A percentile compares a stretch with the other conserved stretches of the same genome.
Evolutionary conservation across 805 yeast genomes (phyloP).

Genomic region (Kuraishia borneana): DNA sequence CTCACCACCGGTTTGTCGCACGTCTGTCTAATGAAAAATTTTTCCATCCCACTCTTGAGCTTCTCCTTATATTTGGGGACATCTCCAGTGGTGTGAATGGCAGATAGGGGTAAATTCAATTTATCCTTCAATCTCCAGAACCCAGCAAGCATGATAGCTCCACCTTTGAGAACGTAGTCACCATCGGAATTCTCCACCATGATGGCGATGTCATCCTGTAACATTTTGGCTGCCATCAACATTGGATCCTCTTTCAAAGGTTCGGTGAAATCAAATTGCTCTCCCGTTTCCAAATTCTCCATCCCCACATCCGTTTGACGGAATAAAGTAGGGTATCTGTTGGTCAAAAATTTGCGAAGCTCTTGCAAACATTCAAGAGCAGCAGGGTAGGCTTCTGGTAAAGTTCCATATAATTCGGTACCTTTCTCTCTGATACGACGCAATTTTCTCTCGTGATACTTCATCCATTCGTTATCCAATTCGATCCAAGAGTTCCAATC

Average conservation of each 20-base stretch:
- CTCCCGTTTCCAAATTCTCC: slow-evolving; percentile 42
- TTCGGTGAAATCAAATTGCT: slow-evolving; percentile 25
- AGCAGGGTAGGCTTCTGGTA: slow-evolving; percentile 38
- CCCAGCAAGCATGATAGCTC: slow-evolving; percentile 55
- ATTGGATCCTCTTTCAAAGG: slow-evolving; percentile 41
- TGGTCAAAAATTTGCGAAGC: slow-evolving; percentile 39
- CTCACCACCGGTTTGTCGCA: slow-evolving; percentile 57
- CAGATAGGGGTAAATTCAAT: slow-evolving; percentile 38
- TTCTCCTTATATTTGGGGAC: slow-evolving; percentile 56
- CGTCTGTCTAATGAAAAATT: slow-evolving; percentile 44
- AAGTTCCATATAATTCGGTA: slow-evolving; percentile 35
- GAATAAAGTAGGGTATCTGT: slow-evolving; percentile 47
- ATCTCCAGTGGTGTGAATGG: slow-evolving; percentile 55
- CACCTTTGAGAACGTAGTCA: slow-evolving; percentile 44
- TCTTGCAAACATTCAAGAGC: slow-evolving; percentile 46
- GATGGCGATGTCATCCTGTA: slow-evolving; percentile 60
- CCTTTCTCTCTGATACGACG: slow-evolving; percentile 36
- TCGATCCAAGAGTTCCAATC: slow-evolving; percentile 56
- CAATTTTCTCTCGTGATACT: slow-evolving; percentile 41
- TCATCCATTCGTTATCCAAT: slow-evolving; percentile 54
- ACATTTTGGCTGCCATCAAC: slow-evolving; percentile 42
- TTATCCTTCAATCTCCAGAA: slow-evolving; percentile 63
- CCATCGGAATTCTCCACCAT: slow-evolving; percentile 54
- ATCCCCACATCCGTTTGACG: slow-evolving; percentile 32
- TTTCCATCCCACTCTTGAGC: slow-evolving; percentile 53